Percentiles rank a stretch among this genome's conserved stretches.
phyloP scores from a whole-genome alignment of 75 land plant species.

The Picea sitchensis region DNA sequence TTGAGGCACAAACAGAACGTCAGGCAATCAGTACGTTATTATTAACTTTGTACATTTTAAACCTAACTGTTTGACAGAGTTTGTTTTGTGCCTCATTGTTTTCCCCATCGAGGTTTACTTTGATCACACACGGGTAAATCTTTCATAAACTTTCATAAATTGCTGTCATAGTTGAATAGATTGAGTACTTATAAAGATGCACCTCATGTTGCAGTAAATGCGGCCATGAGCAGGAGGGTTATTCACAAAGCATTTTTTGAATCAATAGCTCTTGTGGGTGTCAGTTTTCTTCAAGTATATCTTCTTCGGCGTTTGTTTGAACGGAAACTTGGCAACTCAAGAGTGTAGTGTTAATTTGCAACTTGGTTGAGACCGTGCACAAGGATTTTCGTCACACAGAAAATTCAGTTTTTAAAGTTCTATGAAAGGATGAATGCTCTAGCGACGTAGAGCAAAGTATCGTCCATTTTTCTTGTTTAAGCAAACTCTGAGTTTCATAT shows the following conservation, averaged over 20 bases:
- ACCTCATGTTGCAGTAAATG: slow-evolving; percentile 57
- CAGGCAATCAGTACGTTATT: slow-evolving; percentile 58
- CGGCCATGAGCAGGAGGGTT: slow-evolving; percentile 68
- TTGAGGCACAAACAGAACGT: slow-evolving; percentile 86
- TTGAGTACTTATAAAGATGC: not conserved
- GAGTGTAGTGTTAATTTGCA: slow-evolving; percentile 34
- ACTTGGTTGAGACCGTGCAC: too few relatives aligned
- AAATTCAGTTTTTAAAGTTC: too few relatives aligned
- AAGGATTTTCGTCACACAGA: too few relatives aligned
- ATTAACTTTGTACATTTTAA: slow-evolving; percentile 1
- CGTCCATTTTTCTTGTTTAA: too few relatives aligned
- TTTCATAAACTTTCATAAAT: not conserved
- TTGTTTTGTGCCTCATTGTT: not conserved
- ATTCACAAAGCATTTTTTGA: slow-evolving; percentile 80
- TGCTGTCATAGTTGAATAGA: not conserved
- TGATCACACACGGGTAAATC: not conserved
- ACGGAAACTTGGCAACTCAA: slow-evolving; percentile 55
- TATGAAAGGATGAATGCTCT: too few relatives aligned
- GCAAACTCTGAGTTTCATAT: too few relatives aligned
- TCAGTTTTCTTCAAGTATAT: slow-evolving; percentile 76
- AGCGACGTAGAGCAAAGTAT: too few relatives aligned
- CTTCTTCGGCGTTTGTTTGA: slow-evolving; percentile 80
- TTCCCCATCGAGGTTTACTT: not conserved
- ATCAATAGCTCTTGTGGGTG: slow-evolving; percentile 63
- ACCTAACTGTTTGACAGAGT: not conserved